phyloP scores from a whole-genome alignment of 768 basidiomycete genomes.

The Clitopilus hobsonii region DNA sequence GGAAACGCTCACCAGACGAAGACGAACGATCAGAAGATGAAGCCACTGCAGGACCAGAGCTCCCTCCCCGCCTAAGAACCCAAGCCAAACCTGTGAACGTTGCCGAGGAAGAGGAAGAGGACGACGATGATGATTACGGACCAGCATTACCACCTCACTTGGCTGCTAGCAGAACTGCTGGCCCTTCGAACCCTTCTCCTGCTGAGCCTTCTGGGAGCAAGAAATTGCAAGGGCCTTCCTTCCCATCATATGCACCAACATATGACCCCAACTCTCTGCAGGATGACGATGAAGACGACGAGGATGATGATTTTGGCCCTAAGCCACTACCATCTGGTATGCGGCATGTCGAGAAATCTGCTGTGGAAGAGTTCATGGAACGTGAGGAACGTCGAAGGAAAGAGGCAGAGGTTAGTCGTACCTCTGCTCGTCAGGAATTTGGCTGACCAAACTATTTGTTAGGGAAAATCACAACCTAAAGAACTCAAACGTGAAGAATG shows the following conservation, averaged over 20 bases:
- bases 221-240: constrained; percentile 47
- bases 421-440: not conserved
- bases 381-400: constrained; percentile 75
- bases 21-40: constrained; percentile 20
- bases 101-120: constrained; percentile 1
- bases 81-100: constrained; percentile 1
- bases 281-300: constrained; percentile 47
- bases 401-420: constrained; percentile 54
- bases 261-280: constrained; percentile 22
- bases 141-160: constrained; percentile 77
- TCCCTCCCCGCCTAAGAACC: constrained; percentile 22
- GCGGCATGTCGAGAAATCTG: constrained; percentile 45
- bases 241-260: constrained; percentile 36
- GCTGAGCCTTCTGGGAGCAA: constrained; percentile 22
- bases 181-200: constrained; percentile 7
- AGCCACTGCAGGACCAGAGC: constrained; percentile 17
- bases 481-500: constrained; percentile 85
- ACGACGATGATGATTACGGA: constrained; percentile 63
- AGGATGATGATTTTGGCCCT: constrained; percentile 83
- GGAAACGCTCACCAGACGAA: constrained; percentile 11
- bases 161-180: constrained; percentile 32
- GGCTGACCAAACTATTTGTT: constrained; percentile 4
- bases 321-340: constrained; percentile 57
- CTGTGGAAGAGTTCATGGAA: constrained; percentile 80
- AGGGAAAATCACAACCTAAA: constrained; percentile 80